A percentile compares a stretch with the other conserved stretches of the same genome.
These are phyloP conservation scores for Zygosaccharomyces pseudorouxii DNA, from an alignment of 805 yeast genomes.

Conservation along the genomic window DNA sequence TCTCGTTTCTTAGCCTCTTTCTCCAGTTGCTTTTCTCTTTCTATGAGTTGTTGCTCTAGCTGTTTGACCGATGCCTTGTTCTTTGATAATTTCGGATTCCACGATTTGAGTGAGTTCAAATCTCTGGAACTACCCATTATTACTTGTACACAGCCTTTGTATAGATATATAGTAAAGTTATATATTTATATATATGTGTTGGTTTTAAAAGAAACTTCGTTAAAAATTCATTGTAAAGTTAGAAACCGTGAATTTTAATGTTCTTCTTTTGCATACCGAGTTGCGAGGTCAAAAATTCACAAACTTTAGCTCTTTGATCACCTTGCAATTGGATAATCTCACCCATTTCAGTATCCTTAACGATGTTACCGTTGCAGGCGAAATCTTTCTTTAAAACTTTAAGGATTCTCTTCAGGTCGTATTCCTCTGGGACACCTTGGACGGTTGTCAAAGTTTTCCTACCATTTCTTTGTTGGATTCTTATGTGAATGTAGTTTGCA, in stretches of 20 bases:
- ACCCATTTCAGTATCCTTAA: slow-evolving; percentile 92
- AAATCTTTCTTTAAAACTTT: slow-evolving; percentile 95
- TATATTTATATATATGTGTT: slow-evolving; percentile 6
- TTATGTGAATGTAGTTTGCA: slow-evolving; percentile 92
- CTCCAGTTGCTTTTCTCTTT: slow-evolving; percentile 61
- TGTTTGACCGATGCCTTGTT: slow-evolving; percentile 85
- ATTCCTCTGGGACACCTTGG: slow-evolving; percentile 94
- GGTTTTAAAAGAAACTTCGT: background rate
- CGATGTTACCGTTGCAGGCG: slow-evolving; percentile 98
- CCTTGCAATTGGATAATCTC: slow-evolving; percentile 98
- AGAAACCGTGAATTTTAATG: slow-evolving; percentile 98
- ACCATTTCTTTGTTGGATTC: slow-evolving; percentile 99
- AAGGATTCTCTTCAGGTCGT: slow-evolving; percentile 88
- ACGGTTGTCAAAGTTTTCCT: slow-evolving; percentile 98
- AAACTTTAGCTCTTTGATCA: slow-evolving; percentile 95
- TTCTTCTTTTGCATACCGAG: slow-evolving; percentile 90
- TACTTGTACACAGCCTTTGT: background rate
- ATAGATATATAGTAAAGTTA: background rate
- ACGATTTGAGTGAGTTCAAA: slow-evolving; percentile 84
- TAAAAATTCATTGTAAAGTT: slow-evolving; percentile 22
- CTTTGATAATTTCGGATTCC: slow-evolving; percentile 88
- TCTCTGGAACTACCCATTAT: slow-evolving; percentile 53
- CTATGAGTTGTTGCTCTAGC: slow-evolving; percentile 68
- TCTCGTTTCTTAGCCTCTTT: slow-evolving; percentile 60
- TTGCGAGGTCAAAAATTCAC: slow-evolving; percentile 84